These are phyloP conservation scores for Psilocybe mexicana DNA, from an alignment of 1,284 basidiomycete genomes.

Conservation along the genomic window DNA sequence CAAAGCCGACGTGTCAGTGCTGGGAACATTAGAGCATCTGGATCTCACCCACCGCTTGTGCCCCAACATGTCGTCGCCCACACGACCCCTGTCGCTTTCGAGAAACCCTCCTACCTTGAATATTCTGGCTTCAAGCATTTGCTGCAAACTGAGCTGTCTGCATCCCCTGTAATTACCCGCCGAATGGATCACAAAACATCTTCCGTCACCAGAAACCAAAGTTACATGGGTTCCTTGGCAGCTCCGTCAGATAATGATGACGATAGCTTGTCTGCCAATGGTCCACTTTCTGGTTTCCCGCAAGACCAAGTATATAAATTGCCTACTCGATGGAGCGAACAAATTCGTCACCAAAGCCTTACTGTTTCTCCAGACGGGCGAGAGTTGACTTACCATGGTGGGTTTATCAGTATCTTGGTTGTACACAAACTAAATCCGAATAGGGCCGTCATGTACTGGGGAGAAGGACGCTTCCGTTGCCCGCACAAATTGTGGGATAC, in stretches of 20 bases:
- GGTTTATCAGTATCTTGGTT: constrained; percentile 8
- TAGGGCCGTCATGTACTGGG: constrained; percentile 55
- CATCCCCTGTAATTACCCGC: constrained; percentile 39
- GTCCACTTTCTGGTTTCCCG: constrained; percentile 27
- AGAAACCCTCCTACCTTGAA: constrained; percentile 71
- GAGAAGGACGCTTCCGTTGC: constrained; percentile 84
- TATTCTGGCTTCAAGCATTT: constrained; percentile 70
- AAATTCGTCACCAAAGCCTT: constrained; percentile 58
- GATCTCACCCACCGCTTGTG: constrained; percentile 20
- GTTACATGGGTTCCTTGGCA: constrained; percentile 29
- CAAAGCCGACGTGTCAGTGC: constrained; percentile 49
- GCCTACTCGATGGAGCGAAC: constrained; percentile 80
- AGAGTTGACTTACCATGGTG: constrained; percentile 69
- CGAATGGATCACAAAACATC: constrained; percentile 31
- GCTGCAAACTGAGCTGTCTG: constrained; percentile 60
- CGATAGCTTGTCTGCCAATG: constrained; percentile 51
- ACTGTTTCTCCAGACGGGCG: constrained; percentile 69
- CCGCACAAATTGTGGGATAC: constrained; percentile 73
- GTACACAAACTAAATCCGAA: not conserved
- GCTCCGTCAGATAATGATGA: constrained; percentile 59
- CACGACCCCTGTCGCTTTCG: constrained; percentile 46
- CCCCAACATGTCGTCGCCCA: constrained; percentile 25
- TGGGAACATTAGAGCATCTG: constrained; percentile 35
- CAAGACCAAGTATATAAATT: constrained; percentile 51
- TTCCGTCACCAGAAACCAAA: constrained; percentile 18